Base-by-base conservation (phyloP, 805 yeast genomes). In the Ascoidea tarda region DNA sequence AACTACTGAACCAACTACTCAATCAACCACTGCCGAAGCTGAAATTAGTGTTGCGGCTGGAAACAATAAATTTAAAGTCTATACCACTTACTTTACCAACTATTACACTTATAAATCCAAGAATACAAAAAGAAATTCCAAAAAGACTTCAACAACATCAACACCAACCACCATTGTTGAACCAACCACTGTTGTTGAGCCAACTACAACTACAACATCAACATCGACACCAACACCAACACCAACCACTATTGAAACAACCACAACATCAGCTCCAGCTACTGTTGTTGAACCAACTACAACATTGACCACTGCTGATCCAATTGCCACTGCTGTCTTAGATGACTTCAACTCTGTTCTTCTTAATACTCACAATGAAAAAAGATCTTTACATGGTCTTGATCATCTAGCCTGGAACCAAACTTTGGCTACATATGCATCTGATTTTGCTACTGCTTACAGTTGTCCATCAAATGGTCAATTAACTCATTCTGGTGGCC, bases 401-500 rank as follows among this genome's bases (percentile, higher is more conserved):
- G 66, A 68, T 6, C 63, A 67, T 8, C 65, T 81, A 57, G 59
- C 70, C 5, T 81, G 86, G 86, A 71, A 71, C 53, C 60, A 70
- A 32, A 62, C 63, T 1, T 63, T 76, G 50, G 75, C 71, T 51
- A 60, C 64, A 6, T 78, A 72, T 60, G 84, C 86, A 53, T 70
- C 65, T 59, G 61, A 65, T 48, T 79, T 77, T 59, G 79, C 79
- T 50, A 70, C 66, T 62, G 63, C 59, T 6, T 50, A 68, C 31
- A 50, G 50, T 1, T 71, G 71, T 44, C 70, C 77, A 10, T 54
- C 60, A 2, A 49, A 61, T 6, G 87, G 84, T 57, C 66, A 70
- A 52, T 70, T 84, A 58, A 65, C 73, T 16, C 91, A 85, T 67
- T 80, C 88, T 21, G 71, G 74, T 45, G 82, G 85, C 45, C 71